Percentiles rank a stretch among this genome's conserved stretches.
phyloP scores from a whole-genome alignment of 2,329 filamentous ascomycete species.

The Fusarium sp. region DNA sequence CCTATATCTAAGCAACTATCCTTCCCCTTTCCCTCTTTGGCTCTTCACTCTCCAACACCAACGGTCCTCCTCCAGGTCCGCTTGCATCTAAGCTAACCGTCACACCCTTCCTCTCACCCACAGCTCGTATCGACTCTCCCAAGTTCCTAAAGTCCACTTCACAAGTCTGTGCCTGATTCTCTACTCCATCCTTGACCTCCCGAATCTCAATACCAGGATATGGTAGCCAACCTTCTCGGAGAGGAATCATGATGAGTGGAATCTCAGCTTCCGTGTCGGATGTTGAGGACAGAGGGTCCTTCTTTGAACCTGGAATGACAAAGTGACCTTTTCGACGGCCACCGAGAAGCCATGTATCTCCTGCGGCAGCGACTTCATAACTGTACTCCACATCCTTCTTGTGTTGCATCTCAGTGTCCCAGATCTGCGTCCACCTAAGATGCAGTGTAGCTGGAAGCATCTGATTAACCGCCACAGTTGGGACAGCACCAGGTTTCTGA shows the following conservation, averaged over 20 bases:
- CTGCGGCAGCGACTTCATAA: constrained; percentile 80
- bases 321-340: constrained; percentile 85
- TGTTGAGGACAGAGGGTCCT: constrained; percentile 55
- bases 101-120: constrained; percentile 75
- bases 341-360: constrained; percentile 85
- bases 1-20: constrained; percentile 48
- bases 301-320: constrained; percentile 59
- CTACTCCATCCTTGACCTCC: constrained; percentile 57
- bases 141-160: constrained; percentile 85
- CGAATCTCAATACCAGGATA: constrained; percentile 84
- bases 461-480: constrained; percentile 69
- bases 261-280: constrained; percentile 67
- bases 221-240: constrained; percentile 80
- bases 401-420: constrained; percentile 61
- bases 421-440: constrained; percentile 70
- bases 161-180: constrained; percentile 55
- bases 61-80: constrained; percentile 70
- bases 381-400: constrained; percentile 74
- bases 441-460: constrained; percentile 70
- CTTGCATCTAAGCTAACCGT: constrained; percentile 78
- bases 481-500: constrained; percentile 47
- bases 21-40: constrained; percentile 45
- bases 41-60: constrained; percentile 71
- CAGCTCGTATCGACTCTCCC: constrained; percentile 79
- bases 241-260: constrained; percentile 79